Evolutionary conservation across 352 stramenopile species (phyloP).

Genomic region (Peronosclerospora sorghi): DNA sequence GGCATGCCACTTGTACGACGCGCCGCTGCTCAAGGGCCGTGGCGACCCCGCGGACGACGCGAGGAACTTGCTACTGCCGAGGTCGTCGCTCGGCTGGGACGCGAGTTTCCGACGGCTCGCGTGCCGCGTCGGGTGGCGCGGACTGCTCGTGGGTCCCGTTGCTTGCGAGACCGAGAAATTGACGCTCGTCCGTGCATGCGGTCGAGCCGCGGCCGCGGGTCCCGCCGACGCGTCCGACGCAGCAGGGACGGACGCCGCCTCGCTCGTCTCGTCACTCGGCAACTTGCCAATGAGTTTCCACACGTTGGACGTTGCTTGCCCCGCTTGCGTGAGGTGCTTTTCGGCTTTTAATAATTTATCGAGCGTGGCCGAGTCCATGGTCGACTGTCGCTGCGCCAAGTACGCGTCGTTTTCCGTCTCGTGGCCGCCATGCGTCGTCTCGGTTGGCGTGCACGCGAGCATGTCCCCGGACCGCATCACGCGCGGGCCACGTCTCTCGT

Average conservation of each 20-base stretch:
- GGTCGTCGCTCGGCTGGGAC: slow-evolving; percentile 6
- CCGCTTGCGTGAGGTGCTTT: slow-evolving; percentile 70
- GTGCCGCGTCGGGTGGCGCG: neutral
- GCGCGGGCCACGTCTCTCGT: too few species aligned
- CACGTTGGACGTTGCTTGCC: slow-evolving; percentile 68
- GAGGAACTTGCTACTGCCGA: slow-evolving; percentile 7
- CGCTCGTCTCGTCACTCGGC: slow-evolving; percentile 24
- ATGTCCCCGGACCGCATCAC: slow-evolving; percentile 11
- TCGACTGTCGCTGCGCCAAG: slow-evolving; percentile 50
- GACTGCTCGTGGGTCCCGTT: slow-evolving; percentile 5
- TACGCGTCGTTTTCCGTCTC: slow-evolving; percentile 51
- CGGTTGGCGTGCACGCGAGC: slow-evolving; percentile 10
- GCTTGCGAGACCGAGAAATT: slow-evolving; percentile 12
- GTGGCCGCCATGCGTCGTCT: slow-evolving; percentile 10
- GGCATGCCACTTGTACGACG: too few species aligned
- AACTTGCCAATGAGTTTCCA: slow-evolving; percentile 68
- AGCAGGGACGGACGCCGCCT: slow-evolving; percentile 3
- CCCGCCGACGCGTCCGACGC: too few species aligned
- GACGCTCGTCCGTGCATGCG: neutral
- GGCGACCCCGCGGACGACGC: too few species aligned
- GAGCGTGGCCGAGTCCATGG: slow-evolving; percentile 73
- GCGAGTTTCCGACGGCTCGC: slow-evolving; percentile 10
- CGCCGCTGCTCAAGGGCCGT: too few species aligned
- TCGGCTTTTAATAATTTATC: slow-evolving; percentile 75
- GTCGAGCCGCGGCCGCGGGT: too few species aligned